These are phyloP conservation scores for Pascua sp. DNA, from an alignment of 1,284 basidiomycete genomes.

Conservation along the genomic window DNA sequence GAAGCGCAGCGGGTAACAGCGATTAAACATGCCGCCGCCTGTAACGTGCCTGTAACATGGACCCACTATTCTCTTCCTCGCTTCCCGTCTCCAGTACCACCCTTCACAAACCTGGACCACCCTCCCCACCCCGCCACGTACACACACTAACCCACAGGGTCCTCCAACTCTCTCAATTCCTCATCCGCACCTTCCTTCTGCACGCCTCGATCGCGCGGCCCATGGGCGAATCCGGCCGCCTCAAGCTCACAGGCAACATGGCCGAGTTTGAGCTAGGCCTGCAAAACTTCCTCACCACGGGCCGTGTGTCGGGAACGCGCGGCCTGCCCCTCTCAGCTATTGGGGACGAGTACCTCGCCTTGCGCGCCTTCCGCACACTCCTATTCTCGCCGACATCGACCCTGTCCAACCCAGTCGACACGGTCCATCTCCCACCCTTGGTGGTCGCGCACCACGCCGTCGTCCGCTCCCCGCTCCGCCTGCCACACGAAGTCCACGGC, in stretches of 20 bases:
- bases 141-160: slow-evolving; percentile 58
- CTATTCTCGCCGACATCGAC: slow-evolving; percentile 76
- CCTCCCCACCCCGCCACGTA: neutral
- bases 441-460: slow-evolving; percentile 87
- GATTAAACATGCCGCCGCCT: too few species aligned
- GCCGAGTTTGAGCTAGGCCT: slow-evolving; percentile 89
- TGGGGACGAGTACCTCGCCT: slow-evolving; percentile 72
- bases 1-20: too few species aligned
- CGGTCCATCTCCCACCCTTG: slow-evolving; percentile 67
- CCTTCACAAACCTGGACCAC: too few species aligned
- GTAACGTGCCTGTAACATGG: too few species aligned
- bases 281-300: slow-evolving; percentile 64
- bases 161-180: slow-evolving; percentile 64
- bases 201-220: slow-evolving; percentile 85
- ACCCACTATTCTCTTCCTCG: too few species aligned
- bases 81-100: too few species aligned
- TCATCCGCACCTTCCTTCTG: slow-evolving; percentile 77
- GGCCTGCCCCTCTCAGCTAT: slow-evolving; percentile 65
- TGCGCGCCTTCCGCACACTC: slow-evolving; percentile 72
- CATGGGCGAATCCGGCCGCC: slow-evolving; percentile 79
- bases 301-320: slow-evolving; percentile 54
- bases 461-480: slow-evolving; percentile 75
- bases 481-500: slow-evolving; percentile 80
- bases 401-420: slow-evolving; percentile 63
- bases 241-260: slow-evolving; percentile 91